A percentile compares a stretch with the other conserved stretches of the same genome.
phyloP scores from a whole-genome alignment of 2,329 filamentous ascomycete species.

The Ophiobolus disseminans region DNA sequence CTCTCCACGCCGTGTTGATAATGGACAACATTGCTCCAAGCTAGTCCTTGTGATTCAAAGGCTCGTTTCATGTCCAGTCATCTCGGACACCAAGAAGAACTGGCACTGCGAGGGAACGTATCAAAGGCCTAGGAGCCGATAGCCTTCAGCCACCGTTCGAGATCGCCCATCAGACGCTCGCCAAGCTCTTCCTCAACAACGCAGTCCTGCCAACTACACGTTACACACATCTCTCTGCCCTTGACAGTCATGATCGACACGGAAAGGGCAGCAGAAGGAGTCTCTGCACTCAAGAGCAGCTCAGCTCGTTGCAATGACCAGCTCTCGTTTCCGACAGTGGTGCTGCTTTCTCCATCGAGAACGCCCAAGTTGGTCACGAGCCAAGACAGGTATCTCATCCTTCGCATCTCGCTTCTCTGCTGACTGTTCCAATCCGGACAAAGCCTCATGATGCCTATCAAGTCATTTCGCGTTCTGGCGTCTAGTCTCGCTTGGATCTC shows the following conservation, averaged over 20 bases:
- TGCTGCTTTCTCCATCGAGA: constrained; percentile 14
- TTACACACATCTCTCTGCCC: constrained; percentile 16
- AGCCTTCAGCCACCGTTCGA: constrained; percentile 18
- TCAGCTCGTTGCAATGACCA: constrained; percentile 20
- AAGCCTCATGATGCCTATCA: constrained; percentile 9
- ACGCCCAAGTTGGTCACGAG: constrained; percentile 24
- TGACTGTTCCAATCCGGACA: constrained; percentile 14
- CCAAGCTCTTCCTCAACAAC: constrained; percentile 14
- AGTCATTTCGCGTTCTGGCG: constrained; percentile 6
- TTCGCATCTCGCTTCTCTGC: constrained; percentile 11
- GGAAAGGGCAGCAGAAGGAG: constrained; percentile 18
- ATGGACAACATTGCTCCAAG: no score
- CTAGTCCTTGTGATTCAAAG: no score
- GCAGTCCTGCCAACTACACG: constrained; percentile 15
- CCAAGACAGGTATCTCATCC: constrained; percentile 19
- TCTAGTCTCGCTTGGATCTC: constrained; percentile 11
- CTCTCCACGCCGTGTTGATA: no score
- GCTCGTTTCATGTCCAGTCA: no score
- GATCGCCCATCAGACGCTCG: constrained; percentile 15
- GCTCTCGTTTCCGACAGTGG: constrained; percentile 3
- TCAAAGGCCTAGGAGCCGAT: constrained; percentile 17
- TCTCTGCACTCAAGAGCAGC: constrained; percentile 18
- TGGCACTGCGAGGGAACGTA: no score
- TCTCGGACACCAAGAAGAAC: no score
- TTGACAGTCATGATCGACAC: constrained; percentile 23